phyloP scores from a whole-genome alignment of 148 eudicot genomes.

The Persicaria tinctoria region DNA sequence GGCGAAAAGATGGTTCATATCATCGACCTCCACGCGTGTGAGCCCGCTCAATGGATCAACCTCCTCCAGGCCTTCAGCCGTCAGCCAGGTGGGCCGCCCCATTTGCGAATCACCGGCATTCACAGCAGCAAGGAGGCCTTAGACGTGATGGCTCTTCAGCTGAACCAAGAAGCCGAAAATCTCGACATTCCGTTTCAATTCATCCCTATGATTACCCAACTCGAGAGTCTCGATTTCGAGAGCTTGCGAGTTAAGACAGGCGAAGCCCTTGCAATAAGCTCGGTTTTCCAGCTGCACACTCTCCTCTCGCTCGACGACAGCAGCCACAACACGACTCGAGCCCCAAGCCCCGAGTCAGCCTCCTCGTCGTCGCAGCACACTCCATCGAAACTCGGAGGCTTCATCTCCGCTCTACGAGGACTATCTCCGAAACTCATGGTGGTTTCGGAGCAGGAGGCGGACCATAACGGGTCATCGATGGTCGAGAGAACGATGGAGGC shows the following conservation, averaged over 20 bases:
- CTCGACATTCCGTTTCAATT: conserved; percentile 93
- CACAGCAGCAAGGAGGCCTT: conserved; percentile 72
- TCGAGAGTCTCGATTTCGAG: conserved; percentile 72
- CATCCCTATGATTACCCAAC: conserved; percentile 56
- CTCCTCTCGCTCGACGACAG: conserved; percentile 36
- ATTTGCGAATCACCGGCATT: conserved; percentile 87
- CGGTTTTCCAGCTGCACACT: conserved; percentile 70
- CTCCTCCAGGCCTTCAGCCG: conserved; percentile 77
- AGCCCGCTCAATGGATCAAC: conserved; percentile 84
- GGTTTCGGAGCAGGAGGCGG: conserved; percentile 81
- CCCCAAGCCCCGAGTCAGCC: conserved; percentile 52
- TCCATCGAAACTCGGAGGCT: conserved; percentile 42
- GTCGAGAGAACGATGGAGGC: conserved; percentile 82
- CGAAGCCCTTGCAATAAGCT: conserved; percentile 87
- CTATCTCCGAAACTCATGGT: conserved; percentile 84
- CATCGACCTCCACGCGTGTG: conserved; percentile 70
- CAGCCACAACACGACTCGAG: conserved; percentile 26
- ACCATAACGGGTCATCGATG: conserved; percentile 54
- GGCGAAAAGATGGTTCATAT: conserved; percentile 96
- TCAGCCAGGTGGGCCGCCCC: conserved; percentile 91
- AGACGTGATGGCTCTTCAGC: conserved; percentile 65
- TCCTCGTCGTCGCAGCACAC: conserved; percentile 45
- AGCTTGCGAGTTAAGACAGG: conserved; percentile 85
- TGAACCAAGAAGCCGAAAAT: conserved; percentile 86
- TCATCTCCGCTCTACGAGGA: conserved; percentile 62